Base-by-base conservation (phyloP, 2,329 filamentous ascomycete genomes). In the Pochonia chlamydosporia region DNA sequence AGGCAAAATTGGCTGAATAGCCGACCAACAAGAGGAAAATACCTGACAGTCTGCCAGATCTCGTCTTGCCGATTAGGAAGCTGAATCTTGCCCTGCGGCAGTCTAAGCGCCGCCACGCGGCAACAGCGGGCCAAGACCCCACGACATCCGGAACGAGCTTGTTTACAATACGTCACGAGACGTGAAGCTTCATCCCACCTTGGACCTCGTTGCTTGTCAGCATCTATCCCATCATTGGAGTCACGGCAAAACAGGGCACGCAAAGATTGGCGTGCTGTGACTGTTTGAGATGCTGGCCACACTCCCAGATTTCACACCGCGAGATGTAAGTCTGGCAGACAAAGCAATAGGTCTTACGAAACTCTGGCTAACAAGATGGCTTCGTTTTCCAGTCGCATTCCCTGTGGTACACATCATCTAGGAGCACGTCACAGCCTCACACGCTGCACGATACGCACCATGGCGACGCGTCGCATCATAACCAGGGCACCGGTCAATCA, bases 321-420 rank as follows among this genome's bases (percentile, higher is more conserved):
- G 82, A 67, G 84, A 89, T 59, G 85, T 88, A 74, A 63, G 77
- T 6, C 24, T 13, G 4, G 24, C 20, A 1, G 6, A 21, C n/a
- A n/a, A 18, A 11, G 6, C 18, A 14, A 13, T 20, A n/a, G 9
- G 5, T 39, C 5, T 36, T 41, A 5, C n/a, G 10, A 24, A 10
- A 33, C 39, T 7, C n/a, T 16, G 9, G 20, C 35, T 21, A 35
- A 43, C 40, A 44, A 50, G 41, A 49, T 18, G 10, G 16, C 9
- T 3, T n/a, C n/a, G n/a, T n/a, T n/a, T n/a, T 14, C 13, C 56
- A 89, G 85, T 83, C 84, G 30, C 82, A 89, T 63, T 78, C 81
- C 44, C 75, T 89, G 49, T 89, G 85, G 85, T 88, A 88, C 63
- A 79, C 78, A 28, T 82, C 84, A 11, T 76, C 82, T 5, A 76